Conservation (phyloP, 148 eudicot species). For the Mesembryanthemum crystallinum region DNA sequence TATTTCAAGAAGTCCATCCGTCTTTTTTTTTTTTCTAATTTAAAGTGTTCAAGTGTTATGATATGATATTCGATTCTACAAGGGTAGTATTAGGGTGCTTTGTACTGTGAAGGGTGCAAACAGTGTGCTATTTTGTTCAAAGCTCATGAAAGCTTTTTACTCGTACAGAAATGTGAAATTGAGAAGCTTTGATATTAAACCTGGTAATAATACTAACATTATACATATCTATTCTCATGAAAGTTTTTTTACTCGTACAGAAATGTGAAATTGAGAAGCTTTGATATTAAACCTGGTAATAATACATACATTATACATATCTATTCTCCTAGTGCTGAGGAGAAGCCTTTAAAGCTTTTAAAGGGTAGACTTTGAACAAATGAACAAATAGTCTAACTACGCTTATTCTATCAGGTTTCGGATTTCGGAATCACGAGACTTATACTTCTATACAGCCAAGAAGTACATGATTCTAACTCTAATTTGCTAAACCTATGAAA, state of each 20-base stretch:
- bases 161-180: conserved; percentile 3
- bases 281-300: conserved; percentile 18
- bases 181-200: conserved; percentile 18
- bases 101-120: neutral
- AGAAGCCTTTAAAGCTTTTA: conserved; percentile 1
- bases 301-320: conserved; percentile 13
- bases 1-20: no score
- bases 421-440: conserved; percentile 7
- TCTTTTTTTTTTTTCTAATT: no score
- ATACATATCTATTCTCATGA: neutral
- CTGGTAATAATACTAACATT: conserved; percentile 16
- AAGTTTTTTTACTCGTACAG: neutral
- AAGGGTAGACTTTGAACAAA: conserved; percentile 21
- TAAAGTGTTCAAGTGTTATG: no score
- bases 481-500: conserved; percentile 12
- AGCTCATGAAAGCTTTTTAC: neutral
- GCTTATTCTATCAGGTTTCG: conserved; percentile 24
- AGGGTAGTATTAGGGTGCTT: no score
- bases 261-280: conserved; percentile 10
- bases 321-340: neutral
- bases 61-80: no score
- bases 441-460: conserved; percentile 24
- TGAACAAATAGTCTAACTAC: conserved; percentile 30
- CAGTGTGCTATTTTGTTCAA: neutral
- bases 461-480: conserved; percentile 28